Percentiles rank a stretch among this genome's conserved stretches.
Evolutionary conservation across 2,329 filamentous ascomycete species (phyloP).

Genomic region (Botrytis pseudocinerea): DNA sequence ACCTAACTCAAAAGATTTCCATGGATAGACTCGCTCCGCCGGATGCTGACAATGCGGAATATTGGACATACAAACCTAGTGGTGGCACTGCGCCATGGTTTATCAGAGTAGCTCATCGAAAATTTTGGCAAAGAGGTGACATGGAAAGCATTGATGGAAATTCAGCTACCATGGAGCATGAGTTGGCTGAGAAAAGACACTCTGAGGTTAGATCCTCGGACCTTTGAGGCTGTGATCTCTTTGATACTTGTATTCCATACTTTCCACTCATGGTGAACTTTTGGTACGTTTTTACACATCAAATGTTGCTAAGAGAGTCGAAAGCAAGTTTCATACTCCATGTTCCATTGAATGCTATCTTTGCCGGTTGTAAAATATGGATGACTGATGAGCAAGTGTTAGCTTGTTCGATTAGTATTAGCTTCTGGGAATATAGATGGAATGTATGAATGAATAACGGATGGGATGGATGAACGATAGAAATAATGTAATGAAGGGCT

Average conservation of each 20-base stretch:
- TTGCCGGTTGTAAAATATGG: neutral
- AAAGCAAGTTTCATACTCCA: accelerated
- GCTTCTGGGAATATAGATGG: neutral
- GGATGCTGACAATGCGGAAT: conserved; percentile 56
- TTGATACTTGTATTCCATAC: neutral
- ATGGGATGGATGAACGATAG: neutral
- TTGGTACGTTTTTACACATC: neutral
- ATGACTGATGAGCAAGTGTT: neutral
- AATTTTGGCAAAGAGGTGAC: conserved; percentile 29
- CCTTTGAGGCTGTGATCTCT: conserved; percentile 3
- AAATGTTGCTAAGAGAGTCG: neutral
- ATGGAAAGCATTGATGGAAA: conserved; percentile 24
- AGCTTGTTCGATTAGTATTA: too few relatives aligned
- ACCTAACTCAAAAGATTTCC: conserved; percentile 49
- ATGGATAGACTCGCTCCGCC: conserved; percentile 51
- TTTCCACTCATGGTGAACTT: neutral
- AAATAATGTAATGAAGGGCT: neutral
- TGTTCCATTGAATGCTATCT: too few relatives aligned
- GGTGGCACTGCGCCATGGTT: conserved; percentile 58
- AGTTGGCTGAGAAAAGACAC: conserved; percentile 20
- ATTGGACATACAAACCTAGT: conserved; percentile 54
- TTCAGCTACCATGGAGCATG: conserved; percentile 20
- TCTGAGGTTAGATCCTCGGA: conserved; percentile 12
- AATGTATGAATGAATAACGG: neutral
- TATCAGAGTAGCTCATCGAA: conserved; percentile 38